Conservation (phyloP, 2,329 filamentous ascomycete genomes). For the Sporothrix luriei region DNA sequence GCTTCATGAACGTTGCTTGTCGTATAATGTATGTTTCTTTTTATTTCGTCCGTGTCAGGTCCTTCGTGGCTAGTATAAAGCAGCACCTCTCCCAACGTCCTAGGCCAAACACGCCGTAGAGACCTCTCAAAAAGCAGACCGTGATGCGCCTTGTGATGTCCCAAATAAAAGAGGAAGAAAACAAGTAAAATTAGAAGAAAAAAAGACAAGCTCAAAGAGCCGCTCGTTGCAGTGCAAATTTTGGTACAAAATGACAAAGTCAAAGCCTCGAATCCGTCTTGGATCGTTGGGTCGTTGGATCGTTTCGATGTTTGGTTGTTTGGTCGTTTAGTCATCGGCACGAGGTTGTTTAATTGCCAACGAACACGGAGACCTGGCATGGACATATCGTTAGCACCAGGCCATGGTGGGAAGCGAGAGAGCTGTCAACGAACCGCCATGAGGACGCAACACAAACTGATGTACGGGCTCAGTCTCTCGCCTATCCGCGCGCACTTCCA, state of each 20-base stretch:
- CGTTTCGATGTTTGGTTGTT: not conserved
- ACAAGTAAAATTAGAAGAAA: not conserved
- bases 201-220: not conserved
- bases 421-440: constrained; percentile 70
- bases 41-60: not conserved
- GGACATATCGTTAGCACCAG: constrained; percentile 23
- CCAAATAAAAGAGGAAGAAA: not conserved
- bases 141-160: constrained; percentile 11
- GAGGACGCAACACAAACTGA: constrained; percentile 86
- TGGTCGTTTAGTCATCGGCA: not conserved
- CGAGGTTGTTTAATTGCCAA: constrained; percentile 32
- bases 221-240: not conserved
- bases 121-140: not conserved
- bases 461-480: constrained; percentile 90
- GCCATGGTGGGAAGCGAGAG: no score
- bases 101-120: not conserved
- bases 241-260: not conserved
- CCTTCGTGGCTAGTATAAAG: not conserved
- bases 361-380: constrained; percentile 34
- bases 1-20: not conserved
- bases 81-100: not conserved
- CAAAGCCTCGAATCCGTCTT: not conserved
- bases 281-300: not conserved
- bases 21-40: not conserved
- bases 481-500: constrained; percentile 96